A percentile compares a stretch with the other conserved stretches of the same genome.
Evolutionary conservation across 306 rosid genomes (phyloP).

Genomic region (Trichosanthes truncata): DNA sequence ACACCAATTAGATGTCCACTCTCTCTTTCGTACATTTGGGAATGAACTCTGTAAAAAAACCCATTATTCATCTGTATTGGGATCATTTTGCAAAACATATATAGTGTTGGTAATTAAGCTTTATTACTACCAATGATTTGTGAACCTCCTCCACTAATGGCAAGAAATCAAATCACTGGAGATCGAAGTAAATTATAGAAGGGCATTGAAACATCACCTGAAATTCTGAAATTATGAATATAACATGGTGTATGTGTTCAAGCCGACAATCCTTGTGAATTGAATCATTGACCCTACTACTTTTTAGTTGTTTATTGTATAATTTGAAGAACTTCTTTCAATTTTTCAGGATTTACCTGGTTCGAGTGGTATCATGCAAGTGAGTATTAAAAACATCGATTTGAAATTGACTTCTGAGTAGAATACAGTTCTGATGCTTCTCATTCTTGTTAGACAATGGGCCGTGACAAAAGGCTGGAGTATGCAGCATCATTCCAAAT

Average conservation of each 20-base stretch:
- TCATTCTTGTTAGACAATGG: constrained; percentile 61
- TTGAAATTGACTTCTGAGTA: constrained; percentile 10
- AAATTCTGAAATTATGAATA: neutral
- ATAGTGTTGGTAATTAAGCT: neutral
- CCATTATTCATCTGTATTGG: no score
- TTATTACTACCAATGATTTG: neutral
- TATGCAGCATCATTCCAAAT: constrained; percentile 81
- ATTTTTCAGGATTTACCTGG: constrained; percentile 81
- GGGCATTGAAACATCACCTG: neutral
- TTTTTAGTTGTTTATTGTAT: neutral
- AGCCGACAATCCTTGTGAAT: neutral
- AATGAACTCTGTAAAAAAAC: neutral
- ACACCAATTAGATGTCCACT: neutral
- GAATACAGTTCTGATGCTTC: constrained; percentile 2
- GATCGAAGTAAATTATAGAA: neutral
- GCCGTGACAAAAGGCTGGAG: constrained; percentile 75
- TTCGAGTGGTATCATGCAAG: constrained; percentile 97
- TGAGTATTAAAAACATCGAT: constrained; percentile 29
- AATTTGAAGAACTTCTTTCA: neutral
- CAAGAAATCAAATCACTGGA: neutral
- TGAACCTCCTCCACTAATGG: neutral
- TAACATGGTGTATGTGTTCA: no score
- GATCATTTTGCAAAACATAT: no score
- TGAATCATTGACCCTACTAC: neutral
- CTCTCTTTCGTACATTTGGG: neutral